Percentiles rank a stretch among this genome's conserved stretches.
phyloP scores from a whole-genome alignment of 2,329 filamentous ascomycete species.

The Hirsutella rhossiliensis region DNA sequence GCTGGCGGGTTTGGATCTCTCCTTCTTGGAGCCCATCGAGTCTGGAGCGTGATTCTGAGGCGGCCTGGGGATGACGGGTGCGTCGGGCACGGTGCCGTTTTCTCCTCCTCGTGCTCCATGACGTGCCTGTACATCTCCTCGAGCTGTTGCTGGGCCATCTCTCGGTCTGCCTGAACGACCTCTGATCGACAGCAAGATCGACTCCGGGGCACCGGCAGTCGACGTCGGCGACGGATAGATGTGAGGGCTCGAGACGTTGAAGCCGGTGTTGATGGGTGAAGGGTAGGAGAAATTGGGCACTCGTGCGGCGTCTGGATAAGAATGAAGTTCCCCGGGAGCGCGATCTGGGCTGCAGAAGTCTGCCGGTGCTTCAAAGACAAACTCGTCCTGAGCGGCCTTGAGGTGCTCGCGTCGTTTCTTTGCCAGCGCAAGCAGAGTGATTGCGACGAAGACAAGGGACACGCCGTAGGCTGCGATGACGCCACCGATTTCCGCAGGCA shows the following conservation, averaged over 20 bases:
- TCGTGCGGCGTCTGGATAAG: conserved; percentile 10
- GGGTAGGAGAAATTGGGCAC: conserved; percentile 40
- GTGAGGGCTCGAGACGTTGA: conserved; percentile 24
- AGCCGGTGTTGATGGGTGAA: conserved; percentile 25
- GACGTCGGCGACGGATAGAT: conserved; percentile 33
- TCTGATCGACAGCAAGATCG: conserved; percentile 63
- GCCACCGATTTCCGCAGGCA: conserved; percentile 73
- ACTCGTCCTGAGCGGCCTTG: conserved; percentile 38
- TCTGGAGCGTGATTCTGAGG: conserved; percentile 12
- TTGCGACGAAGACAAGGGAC: conserved; percentile 61
- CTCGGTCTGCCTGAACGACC: conserved; percentile 62
- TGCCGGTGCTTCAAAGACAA: conserved; percentile 24
- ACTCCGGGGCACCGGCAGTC: conserved; percentile 41
- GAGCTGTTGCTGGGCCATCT: conserved; percentile 68
- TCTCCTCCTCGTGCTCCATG: conserved; percentile 73
- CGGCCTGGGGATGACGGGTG: conserved; percentile 21
- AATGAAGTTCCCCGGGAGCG: background rate
- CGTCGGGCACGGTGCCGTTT: conserved; percentile 36
- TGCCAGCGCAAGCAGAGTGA: conserved; percentile 48
- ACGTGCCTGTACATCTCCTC: conserved; percentile 87
- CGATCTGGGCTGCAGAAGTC: conserved; percentile 12
- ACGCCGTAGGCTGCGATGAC: conserved; percentile 76
- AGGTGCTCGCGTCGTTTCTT: conserved; percentile 42
- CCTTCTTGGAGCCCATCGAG: conserved; percentile 27
- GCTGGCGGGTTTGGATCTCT: conserved; percentile 34